A percentile compares a stretch with the other conserved stretches of the same genome.
These are phyloP conservation scores for Clonostachys chloroleuca DNA, from an alignment of 2,329 filamentous ascomycete species.

Conservation along the genomic window DNA sequence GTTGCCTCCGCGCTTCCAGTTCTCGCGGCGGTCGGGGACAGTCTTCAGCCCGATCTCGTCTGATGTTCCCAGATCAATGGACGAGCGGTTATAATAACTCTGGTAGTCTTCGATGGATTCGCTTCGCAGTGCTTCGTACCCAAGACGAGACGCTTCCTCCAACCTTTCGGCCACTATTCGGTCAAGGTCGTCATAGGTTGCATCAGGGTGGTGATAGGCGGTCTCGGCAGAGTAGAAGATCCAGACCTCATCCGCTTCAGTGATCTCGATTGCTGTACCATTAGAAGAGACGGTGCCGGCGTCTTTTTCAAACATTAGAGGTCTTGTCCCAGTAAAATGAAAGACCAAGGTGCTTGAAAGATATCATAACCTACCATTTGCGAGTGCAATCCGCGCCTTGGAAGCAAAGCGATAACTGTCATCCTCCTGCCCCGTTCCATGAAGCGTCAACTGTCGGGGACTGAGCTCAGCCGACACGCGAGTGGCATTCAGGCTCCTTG, in stretches of 20 bases:
- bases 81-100: constrained; percentile 5
- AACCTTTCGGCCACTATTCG: too few relatives aligned
- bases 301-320: too few relatives aligned
- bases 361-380: constrained; percentile 3
- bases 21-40: too few relatives aligned
- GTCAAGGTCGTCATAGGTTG: too few relatives aligned
- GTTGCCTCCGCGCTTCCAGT: too few relatives aligned
- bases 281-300: too few relatives aligned
- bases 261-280: background rate
- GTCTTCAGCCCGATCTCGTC: too few relatives aligned
- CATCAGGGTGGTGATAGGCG: background rate
- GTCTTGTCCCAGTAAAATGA: too few relatives aligned
- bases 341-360: too few relatives aligned
- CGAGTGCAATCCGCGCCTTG: background rate
- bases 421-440: background rate
- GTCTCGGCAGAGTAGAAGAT: constrained; percentile 7
- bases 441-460: background rate
- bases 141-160: background rate
- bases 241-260: background rate
- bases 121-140: background rate
- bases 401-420: background rate
- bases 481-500: background rate
- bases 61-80: background rate
- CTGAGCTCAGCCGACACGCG: background rate
- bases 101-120: constrained; percentile 5